Evolutionary conservation across 1,284 basidiomycete species (phyloP).

Genomic region (Uromyces viciae-fabae): DNA sequence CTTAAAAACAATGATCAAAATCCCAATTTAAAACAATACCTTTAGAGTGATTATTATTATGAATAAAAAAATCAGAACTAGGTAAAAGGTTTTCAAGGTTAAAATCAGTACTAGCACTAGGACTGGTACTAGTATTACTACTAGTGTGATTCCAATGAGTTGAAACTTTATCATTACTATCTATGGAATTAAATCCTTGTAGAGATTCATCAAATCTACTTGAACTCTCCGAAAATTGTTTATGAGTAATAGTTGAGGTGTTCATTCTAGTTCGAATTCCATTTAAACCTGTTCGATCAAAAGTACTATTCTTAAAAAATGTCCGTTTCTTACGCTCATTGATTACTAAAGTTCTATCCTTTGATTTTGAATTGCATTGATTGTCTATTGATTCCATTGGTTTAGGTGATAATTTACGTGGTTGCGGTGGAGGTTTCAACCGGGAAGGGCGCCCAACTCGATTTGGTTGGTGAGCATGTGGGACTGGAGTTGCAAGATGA

Average conservation of each 20-base stretch:
- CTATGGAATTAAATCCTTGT: neutral
- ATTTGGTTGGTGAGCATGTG: conserved; percentile 14
- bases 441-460: conserved; percentile 17
- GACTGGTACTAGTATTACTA: neutral
- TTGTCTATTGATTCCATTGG: conserved; percentile 3
- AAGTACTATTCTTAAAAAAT: conserved; percentile 30
- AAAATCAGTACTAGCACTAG: neutral
- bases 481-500: neutral
- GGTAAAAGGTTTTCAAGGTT: neutral
- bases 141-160: neutral
- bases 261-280: conserved; percentile 20
- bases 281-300: neutral
- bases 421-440: conserved; percentile 20
- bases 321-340: conserved; percentile 24
- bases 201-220: neutral
- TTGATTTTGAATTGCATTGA: neutral
- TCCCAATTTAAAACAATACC: conserved; percentile 41
- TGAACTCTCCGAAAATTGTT: conserved; percentile 17
- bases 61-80: neutral
- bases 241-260: neutral
- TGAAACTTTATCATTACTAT: too few species aligned
- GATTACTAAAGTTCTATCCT: neutral
- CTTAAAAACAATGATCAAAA: conserved; percentile 38
- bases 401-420: conserved; percentile 34
- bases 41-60: neutral